Percentiles rank a stretch among this genome's conserved stretches.
Conservation (phyloP, 2,329 filamentous ascomycete species). For the Leptosphaerulina australis region DNA sequence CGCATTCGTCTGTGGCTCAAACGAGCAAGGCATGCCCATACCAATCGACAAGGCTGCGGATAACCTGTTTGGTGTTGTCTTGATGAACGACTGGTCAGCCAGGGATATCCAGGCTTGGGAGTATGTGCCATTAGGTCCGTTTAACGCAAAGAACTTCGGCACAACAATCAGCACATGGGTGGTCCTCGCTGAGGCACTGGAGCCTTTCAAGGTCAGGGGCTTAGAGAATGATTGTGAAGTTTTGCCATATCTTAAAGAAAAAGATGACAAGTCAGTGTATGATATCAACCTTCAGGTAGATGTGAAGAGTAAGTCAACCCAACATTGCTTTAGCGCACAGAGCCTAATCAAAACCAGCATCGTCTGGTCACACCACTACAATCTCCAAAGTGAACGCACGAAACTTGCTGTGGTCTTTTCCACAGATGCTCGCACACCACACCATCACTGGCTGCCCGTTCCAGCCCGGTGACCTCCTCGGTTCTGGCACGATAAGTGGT, state of each 20-base stretch:
- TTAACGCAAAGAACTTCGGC: conserved; percentile 83
- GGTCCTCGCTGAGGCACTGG: conserved; percentile 75
- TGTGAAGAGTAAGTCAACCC: conserved; percentile 54
- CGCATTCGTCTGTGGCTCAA: conserved; percentile 71
- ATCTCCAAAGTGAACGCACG: conserved; percentile 67
- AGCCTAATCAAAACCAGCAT: conserved; percentile 33
- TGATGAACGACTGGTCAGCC: conserved; percentile 89
- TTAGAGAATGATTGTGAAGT: conserved; percentile 62
- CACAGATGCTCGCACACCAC: conserved; percentile 83
- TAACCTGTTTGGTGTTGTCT: conserved; percentile 76
- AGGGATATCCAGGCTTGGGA: conserved; percentile 85
- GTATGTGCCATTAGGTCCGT: conserved; percentile 80
- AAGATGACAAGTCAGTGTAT: conserved; percentile 64
- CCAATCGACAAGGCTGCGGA: conserved; percentile 69
- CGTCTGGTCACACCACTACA: conserved; percentile 60
- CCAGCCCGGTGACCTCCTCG: conserved; percentile 74
- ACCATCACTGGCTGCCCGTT: conserved; percentile 77
- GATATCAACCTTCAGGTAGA: conserved; percentile 74
- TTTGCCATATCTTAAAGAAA: conserved; percentile 69
- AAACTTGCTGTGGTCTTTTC: conserved; percentile 80
- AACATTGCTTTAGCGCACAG: background rate
- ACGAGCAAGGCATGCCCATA: conserved; percentile 68
- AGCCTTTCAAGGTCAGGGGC: conserved; percentile 65
- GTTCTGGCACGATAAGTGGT: conserved; percentile 80
- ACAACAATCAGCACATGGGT: conserved; percentile 81